Conservation (phyloP, 2,329 filamentous ascomycete genomes). For the Metarhizium guizhouense region DNA sequence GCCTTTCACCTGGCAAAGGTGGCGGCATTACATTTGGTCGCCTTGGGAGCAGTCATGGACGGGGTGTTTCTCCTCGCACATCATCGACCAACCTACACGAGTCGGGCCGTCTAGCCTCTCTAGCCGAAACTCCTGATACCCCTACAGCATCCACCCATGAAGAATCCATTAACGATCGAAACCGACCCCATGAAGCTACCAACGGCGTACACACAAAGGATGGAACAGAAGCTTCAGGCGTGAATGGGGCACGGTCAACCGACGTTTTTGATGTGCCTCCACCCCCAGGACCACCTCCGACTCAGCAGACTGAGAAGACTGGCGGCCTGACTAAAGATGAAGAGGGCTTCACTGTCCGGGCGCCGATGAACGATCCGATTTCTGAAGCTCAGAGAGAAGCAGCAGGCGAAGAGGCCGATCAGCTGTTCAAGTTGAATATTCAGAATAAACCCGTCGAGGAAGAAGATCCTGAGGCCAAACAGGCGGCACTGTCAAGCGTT, state of each 20-base stretch:
- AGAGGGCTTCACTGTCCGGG: constrained; percentile 70
- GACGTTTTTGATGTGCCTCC: constrained; percentile 44
- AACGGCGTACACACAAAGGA: constrained; percentile 33
- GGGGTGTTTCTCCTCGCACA: constrained; percentile 43
- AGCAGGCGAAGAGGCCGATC: constrained; percentile 48
- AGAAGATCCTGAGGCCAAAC: constrained; percentile 64
- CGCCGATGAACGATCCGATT: constrained; percentile 54
- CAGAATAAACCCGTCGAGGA: constrained; percentile 69
- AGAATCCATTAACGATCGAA: constrained; percentile 12
- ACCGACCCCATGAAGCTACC: constrained; percentile 31
- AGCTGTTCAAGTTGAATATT: constrained; percentile 72
- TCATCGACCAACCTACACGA: constrained; percentile 53
- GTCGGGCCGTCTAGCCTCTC: constrained; percentile 43
- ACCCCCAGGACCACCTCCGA: constrained; percentile 41
- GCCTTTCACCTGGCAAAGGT: constrained; percentile 46
- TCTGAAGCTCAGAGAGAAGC: constrained; percentile 62
- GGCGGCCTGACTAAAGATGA: constrained; percentile 46
- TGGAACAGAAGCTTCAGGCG: constrained; percentile 20
- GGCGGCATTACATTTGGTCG: constrained; percentile 47
- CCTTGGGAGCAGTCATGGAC: constrained; percentile 55
- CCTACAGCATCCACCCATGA: constrained; percentile 19
- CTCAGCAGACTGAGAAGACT: constrained; percentile 29
- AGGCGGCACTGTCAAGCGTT: constrained; percentile 66
- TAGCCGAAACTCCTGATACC: constrained; percentile 46
- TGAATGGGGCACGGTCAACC: constrained; percentile 38